Percentiles rank a stretch among this genome's conserved stretches.
Evolutionary conservation across 2,329 filamentous ascomycete species (phyloP).

Genomic region (Hypoxylon sp.): DNA sequence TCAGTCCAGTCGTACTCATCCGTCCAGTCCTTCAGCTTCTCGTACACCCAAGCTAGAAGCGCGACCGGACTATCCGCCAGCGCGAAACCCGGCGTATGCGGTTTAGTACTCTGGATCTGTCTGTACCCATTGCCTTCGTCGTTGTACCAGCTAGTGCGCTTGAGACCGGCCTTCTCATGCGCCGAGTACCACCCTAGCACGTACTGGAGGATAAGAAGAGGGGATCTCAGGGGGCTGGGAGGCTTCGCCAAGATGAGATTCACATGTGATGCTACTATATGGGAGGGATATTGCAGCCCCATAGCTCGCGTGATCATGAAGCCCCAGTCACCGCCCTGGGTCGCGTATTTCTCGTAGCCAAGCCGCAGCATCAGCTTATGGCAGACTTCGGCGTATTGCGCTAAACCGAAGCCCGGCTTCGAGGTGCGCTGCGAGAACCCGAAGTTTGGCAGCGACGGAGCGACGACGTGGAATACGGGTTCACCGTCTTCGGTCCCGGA

Average conservation of each 20-base stretch:
- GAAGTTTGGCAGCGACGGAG: conserved; percentile 64
- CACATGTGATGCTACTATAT: conserved; percentile 70
- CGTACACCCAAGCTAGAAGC: conserved; percentile 82
- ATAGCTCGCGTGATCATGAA: conserved; percentile 74
- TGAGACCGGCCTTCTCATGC: conserved; percentile 65
- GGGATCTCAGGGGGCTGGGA: conserved; percentile 65
- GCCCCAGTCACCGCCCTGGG: conserved; percentile 79
- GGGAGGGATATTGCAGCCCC: conserved; percentile 68
- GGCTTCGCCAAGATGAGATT: conserved; percentile 67
- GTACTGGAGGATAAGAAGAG: conserved; percentile 69
- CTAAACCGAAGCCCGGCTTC: conserved; percentile 68
- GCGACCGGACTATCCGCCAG: conserved; percentile 78
- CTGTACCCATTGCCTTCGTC: conserved; percentile 70
- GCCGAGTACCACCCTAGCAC: conserved; percentile 65
- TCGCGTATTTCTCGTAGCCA: conserved; percentile 70
- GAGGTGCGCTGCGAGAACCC: conserved; percentile 58
- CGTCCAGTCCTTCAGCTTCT: conserved; percentile 84
- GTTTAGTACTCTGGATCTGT: conserved; percentile 73
- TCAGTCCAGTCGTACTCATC: conserved; percentile 81
- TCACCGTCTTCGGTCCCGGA: conserved; percentile 42
- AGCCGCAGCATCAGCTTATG: conserved; percentile 73
- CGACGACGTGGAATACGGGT: conserved; percentile 63
- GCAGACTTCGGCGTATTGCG: conserved; percentile 71
- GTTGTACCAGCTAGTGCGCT: conserved; percentile 68
- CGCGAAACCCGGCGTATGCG: conserved; percentile 79